phyloP scores from a whole-genome alignment of 2,329 filamentous ascomycete genomes.

The Xylaria sp. region DNA sequence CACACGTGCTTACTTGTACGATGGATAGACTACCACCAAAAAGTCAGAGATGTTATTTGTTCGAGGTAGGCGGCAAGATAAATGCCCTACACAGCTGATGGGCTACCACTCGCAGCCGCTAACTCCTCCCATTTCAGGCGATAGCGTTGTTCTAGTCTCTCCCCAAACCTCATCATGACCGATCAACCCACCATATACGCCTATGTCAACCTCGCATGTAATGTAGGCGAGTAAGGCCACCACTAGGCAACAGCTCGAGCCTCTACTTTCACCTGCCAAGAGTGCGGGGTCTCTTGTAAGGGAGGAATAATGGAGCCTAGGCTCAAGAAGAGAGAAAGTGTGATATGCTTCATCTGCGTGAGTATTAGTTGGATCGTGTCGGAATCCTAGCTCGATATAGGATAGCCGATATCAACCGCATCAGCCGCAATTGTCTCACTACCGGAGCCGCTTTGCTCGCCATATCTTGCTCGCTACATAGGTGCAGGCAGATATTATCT shows the following conservation, averaged over 20 bases:
- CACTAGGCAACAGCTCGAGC: background rate
- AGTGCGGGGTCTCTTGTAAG: background rate
- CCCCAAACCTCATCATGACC: conserved; percentile 36
- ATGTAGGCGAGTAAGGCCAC: background rate
- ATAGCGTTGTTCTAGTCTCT: conserved; percentile 38
- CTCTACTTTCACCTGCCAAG: background rate
- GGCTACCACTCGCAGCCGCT: conserved; percentile 6
- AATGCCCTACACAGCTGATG: background rate
- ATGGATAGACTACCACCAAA: conserved; percentile 83
- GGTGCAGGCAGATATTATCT: background rate
- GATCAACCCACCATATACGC: background rate
- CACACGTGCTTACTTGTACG: conserved; percentile 17
- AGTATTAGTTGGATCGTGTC: background rate
- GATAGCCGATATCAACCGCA: background rate
- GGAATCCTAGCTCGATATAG: background rate
- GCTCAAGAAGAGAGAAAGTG: background rate
- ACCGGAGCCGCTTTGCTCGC: background rate
- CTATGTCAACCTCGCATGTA: background rate
- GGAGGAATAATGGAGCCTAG: background rate
- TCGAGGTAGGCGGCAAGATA: conserved; percentile 75
- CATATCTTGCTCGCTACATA: background rate
- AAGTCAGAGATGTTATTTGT: conserved; percentile 99
- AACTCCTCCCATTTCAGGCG: conserved; percentile 28
- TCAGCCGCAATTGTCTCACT: background rate
- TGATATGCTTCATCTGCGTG: background rate